A percentile compares a stretch with the other conserved stretches of the same genome.
Conservation (phyloP, 1,139 yeast species). For the Taiozyma sp. region DNA sequence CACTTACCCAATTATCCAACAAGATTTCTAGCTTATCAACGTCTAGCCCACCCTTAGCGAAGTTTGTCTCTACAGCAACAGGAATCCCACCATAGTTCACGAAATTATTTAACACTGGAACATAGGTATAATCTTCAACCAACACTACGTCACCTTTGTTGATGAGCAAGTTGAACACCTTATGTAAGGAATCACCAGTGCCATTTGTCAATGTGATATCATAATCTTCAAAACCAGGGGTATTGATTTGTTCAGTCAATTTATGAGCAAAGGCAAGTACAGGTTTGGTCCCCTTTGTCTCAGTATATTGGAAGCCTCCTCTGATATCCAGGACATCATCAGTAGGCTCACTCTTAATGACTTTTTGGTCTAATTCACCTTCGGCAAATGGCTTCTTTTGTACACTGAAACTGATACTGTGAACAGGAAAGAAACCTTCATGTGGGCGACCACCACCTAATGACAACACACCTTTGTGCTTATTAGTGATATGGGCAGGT, state of each 20-base stretch:
- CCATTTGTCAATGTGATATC: conserved; percentile 47
- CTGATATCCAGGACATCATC: conserved; percentile 33
- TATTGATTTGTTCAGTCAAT: conserved; percentile 36
- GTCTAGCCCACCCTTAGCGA: conserved; percentile 39
- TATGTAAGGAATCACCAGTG: conserved; percentile 60
- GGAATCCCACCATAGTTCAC: conserved; percentile 41
- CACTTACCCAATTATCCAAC: conserved; percentile 53
- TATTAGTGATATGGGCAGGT: conserved; percentile 36
- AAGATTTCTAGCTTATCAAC: conserved; percentile 43
- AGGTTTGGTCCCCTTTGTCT: conserved; percentile 36
- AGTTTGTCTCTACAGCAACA: conserved; percentile 42
- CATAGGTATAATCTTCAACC: conserved; percentile 57
- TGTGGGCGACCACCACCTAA: conserved; percentile 56
- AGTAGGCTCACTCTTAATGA: conserved; percentile 11
- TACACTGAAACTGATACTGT: conserved; percentile 39
- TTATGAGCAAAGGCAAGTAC: conserved; percentile 36
- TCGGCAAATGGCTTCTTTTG: conserved; percentile 32
- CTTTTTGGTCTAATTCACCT: not conserved
- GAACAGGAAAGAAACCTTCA: conserved; percentile 50
- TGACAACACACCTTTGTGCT: conserved; percentile 30
- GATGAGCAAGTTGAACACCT: conserved; percentile 49
- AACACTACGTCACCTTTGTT: conserved; percentile 50
- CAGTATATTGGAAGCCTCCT: conserved; percentile 45
- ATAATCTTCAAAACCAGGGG: conserved; percentile 50
- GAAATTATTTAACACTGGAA: conserved; percentile 44